Evolutionary conservation across 371 early-diverging fungal species (phyloP).

Genomic region (Mortierella sp.): DNA sequence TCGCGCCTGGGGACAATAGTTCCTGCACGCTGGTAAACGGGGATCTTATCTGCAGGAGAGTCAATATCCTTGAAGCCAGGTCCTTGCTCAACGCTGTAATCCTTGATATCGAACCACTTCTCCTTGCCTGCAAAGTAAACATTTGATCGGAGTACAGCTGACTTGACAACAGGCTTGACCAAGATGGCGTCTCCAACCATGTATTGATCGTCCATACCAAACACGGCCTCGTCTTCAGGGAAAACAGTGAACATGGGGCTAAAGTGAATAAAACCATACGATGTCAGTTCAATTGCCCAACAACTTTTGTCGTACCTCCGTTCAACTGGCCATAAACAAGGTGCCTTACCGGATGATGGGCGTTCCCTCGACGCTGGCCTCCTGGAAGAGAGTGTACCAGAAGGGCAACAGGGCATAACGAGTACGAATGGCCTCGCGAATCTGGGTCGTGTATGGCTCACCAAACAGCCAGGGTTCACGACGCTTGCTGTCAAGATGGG

Average conservation of each 20-base stretch:
- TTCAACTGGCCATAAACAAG: no score
- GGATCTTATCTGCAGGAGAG: conserved; percentile 82
- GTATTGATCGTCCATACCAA: conserved; percentile 85
- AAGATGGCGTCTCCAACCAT: conserved; percentile 85
- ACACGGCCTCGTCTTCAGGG: conserved; percentile 80
- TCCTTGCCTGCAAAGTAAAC: conserved; percentile 80
- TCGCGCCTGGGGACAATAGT: conserved; percentile 89
- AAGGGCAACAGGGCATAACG: conserved; percentile 87
- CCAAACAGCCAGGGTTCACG: conserved; percentile 97
- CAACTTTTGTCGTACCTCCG: neutral
- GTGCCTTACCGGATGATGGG: conserved; percentile 79
- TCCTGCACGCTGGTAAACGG: conserved; percentile 91
- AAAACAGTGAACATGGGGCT: conserved; percentile 88
- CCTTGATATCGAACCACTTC: conserved; percentile 55
- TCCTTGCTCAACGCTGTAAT: conserved; percentile 65
- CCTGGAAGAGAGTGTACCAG: conserved; percentile 87
- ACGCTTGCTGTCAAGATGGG: conserved; percentile 94
- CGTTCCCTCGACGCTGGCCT: conserved; percentile 73
- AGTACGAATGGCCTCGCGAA: conserved; percentile 78
- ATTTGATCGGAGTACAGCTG: conserved; percentile 67
- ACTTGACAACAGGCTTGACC: conserved; percentile 79
- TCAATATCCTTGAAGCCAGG: conserved; percentile 66
- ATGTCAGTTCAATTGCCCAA: neutral
- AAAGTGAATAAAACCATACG: neutral
- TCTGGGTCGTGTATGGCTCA: conserved; percentile 78